A percentile compares a stretch with the other conserved stretches of the same genome.
These are phyloP conservation scores for Inga leiocalycina DNA, from an alignment of 306 rosid species.

Conservation along the genomic window DNA sequence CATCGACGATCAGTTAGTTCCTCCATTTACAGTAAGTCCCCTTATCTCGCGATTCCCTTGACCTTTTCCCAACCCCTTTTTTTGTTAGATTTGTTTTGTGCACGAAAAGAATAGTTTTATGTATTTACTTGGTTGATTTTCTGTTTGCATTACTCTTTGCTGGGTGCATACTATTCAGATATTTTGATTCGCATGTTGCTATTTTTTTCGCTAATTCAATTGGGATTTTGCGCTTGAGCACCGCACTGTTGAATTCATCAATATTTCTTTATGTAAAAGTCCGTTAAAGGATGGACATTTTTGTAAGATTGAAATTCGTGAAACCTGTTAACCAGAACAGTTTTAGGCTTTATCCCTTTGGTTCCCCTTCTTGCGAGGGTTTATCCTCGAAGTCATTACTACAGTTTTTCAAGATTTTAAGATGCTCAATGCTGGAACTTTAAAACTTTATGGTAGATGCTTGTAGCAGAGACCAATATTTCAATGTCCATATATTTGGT, in stretches of 20 bases:
- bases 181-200: background rate
- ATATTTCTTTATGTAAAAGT: background rate
- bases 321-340: constrained; percentile 1
- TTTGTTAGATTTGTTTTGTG: background rate
- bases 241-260: background rate
- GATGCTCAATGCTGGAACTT: background rate
- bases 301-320: constrained; percentile 2
- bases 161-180: background rate
- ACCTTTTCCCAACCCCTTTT: background rate
- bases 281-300: background rate
- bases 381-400: background rate
- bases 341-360: background rate
- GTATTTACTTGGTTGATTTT: background rate
- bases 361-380: background rate
- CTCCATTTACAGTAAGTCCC: background rate
- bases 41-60: background rate
- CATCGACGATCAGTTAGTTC: background rate
- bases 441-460: background rate
- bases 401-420: background rate
- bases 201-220: constrained; percentile 12
- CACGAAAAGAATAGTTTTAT: background rate
- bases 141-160: background rate
- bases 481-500: background rate
- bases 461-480: background rate
- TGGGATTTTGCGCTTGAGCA: constrained; percentile 14